Percentiles rank a stretch among this genome's conserved stretches.
Conservation (phyloP, 2,329 filamentous ascomycete genomes). For the Neofusicoccum sp. region DNA sequence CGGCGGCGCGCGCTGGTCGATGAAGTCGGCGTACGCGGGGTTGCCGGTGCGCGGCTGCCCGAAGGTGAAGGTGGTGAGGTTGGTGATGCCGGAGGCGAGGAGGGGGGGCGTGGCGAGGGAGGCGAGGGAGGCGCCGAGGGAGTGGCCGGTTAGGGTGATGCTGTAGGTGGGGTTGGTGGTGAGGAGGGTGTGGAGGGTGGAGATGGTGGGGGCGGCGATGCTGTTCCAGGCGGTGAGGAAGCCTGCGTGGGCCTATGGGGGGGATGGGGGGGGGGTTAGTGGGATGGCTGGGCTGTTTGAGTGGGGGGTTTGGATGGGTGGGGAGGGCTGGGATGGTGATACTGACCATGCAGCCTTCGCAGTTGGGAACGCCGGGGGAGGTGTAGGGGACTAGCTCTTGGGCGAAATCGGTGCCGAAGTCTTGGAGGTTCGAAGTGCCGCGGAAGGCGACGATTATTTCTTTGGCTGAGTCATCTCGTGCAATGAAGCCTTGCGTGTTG, state of each 20-base stretch:
- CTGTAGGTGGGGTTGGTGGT: background rate
- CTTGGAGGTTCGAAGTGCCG: conserved; percentile 7
- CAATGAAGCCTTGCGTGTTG: conserved; percentile 14
- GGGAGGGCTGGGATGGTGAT: no score
- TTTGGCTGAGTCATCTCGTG: background rate
- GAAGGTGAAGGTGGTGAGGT: conserved; percentile 10
- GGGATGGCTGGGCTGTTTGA: background rate
- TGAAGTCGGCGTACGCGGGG: conserved; percentile 10
- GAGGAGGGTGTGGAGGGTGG: background rate
- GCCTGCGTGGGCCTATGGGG: conserved; percentile 10
- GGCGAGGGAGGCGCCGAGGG: conserved; percentile 11
- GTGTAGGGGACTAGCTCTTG: background rate
- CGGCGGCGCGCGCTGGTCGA: background rate
- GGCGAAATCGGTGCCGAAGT: conserved; percentile 12
- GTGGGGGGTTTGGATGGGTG: no score
- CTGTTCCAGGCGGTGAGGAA: conserved; percentile 14
- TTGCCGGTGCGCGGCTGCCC: conserved; percentile 20
- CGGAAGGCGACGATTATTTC: conserved; percentile 14
- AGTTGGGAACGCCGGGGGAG: background rate
- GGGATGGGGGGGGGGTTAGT: background rate
- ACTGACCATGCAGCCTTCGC: conserved; percentile 2
- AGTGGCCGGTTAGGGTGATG: conserved; percentile 14
- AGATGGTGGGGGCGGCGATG: background rate
- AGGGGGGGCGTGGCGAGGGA: conserved; percentile 8
- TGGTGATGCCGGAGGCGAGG: background rate